Conservation (phyloP, 2,329 filamentous ascomycete genomes). For the Phyllosticta ampelicida region DNA sequence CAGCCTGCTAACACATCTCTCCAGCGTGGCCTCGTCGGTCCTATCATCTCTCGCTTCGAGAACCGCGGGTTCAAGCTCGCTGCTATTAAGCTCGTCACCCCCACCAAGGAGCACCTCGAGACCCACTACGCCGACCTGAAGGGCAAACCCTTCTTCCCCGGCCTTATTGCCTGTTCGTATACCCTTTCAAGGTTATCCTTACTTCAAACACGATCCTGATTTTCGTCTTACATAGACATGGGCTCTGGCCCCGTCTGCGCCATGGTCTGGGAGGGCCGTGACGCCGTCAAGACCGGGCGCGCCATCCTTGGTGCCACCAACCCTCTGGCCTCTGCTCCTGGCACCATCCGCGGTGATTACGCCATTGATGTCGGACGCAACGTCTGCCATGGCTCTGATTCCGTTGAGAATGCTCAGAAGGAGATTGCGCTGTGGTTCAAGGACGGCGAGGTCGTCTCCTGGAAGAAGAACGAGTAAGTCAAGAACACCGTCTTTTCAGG, state of each 20-base stretch:
- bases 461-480: conserved; percentile 35
- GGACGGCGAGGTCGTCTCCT: conserved; percentile 71
- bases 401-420: conserved; percentile 98
- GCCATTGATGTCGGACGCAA: conserved; percentile 80
- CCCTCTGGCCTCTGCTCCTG: conserved; percentile 84
- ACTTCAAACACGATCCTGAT: background rate
- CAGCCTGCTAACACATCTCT: conserved; percentile 5
- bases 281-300: conserved; percentile 98
- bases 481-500: background rate
- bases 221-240: conserved; percentile 60
- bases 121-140: conserved; percentile 91
- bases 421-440: conserved; percentile 99
- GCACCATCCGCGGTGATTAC: conserved; percentile 95
- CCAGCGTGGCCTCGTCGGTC: conserved; percentile 91
- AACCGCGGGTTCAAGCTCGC: conserved; percentile 96
- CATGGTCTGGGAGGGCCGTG: conserved; percentile 99
- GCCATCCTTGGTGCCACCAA: conserved; percentile 97
- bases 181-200: conserved; percentile 12
- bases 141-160: conserved; percentile 93
- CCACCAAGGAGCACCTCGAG: conserved; percentile 92
- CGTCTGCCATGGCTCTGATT: conserved; percentile 99
- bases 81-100: conserved; percentile 89
- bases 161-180: conserved; percentile 71
- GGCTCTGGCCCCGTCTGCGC: conserved; percentile 89
- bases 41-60: conserved; percentile 98